These are phyloP conservation scores for Microdochium trichocladiopsis DNA, from an alignment of 2,329 filamentous ascomycete genomes.

Conservation along the genomic window DNA sequence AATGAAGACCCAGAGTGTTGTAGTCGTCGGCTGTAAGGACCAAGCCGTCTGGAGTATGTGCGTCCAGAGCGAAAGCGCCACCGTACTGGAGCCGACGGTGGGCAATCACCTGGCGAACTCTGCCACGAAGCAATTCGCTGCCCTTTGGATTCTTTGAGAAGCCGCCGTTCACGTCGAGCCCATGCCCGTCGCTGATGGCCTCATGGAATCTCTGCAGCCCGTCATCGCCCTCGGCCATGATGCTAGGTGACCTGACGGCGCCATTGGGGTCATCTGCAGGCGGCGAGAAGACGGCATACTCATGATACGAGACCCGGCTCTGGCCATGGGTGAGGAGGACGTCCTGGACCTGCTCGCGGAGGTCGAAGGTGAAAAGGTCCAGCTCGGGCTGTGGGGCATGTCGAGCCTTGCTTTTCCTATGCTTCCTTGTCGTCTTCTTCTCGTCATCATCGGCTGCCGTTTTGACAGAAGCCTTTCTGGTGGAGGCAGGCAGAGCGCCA, in stretches of 20 bases:
- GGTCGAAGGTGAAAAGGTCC: constrained; percentile 21
- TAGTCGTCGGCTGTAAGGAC: constrained; percentile 17
- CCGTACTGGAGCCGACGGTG: constrained; percentile 11
- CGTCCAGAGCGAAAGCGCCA: constrained; percentile 6
- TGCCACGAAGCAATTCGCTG: constrained; percentile 13
- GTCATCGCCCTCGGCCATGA: constrained; percentile 18
- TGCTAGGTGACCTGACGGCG: constrained; percentile 16
- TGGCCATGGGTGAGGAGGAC: constrained; percentile 14
- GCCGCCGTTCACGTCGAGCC: constrained; percentile 17
- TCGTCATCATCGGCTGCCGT: constrained; percentile 3
- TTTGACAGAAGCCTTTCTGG: background rate
- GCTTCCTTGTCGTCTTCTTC: too few species aligned
- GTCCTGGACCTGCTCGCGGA: constrained; percentile 15
- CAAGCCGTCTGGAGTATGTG: constrained; percentile 12
- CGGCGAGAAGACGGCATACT: constrained; percentile 19
- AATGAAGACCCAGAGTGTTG: constrained; percentile 15
- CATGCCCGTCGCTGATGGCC: constrained; percentile 14
- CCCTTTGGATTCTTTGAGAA: constrained; percentile 16
- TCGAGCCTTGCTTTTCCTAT: background rate
- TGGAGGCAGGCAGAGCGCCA: background rate
- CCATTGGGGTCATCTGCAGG: constrained; percentile 9
- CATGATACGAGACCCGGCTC: constrained; percentile 19
- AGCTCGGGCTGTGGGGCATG: constrained; percentile 10
- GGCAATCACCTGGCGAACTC: constrained; percentile 19
- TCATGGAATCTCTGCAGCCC: constrained; percentile 17